Percentiles rank a stretch among this genome's conserved stretches.
Evolutionary conservation across 768 basidiomycete species (phyloP).

Genomic region (Mycena filopes): DNA sequence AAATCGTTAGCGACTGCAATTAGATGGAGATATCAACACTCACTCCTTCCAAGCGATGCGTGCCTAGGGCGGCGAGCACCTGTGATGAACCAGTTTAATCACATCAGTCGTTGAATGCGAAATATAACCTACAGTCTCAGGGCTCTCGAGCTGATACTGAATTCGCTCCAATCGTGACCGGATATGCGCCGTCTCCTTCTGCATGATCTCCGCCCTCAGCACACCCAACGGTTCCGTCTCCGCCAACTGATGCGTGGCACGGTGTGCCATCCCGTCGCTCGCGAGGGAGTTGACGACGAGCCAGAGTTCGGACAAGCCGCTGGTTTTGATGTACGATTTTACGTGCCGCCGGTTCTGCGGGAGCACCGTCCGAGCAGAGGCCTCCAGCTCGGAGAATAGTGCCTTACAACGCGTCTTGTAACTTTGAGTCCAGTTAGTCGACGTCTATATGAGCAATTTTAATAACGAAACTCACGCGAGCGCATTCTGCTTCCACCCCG

Average conservation of each 20-base stretch:
- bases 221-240: constrained; percentile 19
- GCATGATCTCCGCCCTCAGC: constrained; percentile 26
- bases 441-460: not conserved
- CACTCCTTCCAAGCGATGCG: constrained; percentile 30
- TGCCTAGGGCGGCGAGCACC: constrained; percentile 26
- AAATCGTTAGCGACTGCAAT: not conserved
- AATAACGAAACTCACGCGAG: constrained; percentile 33
- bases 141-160: constrained; percentile 29
- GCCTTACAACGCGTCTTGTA: constrained; percentile 25
- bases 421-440: not conserved
- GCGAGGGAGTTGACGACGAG: constrained; percentile 29
- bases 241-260: constrained; percentile 10
- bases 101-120: not conserved
- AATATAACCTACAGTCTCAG: constrained; percentile 22
- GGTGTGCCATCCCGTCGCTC: constrained; percentile 4
- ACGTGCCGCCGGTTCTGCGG: constrained; percentile 30
- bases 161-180: constrained; percentile 21
- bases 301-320: constrained; percentile 32
- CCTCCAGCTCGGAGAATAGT: constrained; percentile 26
- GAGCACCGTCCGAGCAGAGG: constrained; percentile 27
- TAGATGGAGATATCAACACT: not conserved
- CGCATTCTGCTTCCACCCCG: constrained; percentile 41
- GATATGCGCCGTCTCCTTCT: constrained; percentile 14
- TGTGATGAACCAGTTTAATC: not conserved
- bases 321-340: constrained; percentile 29